Base-by-base conservation (phyloP, 2,329 filamentous ascomycete genomes). In the Colletotrichum sp. region DNA sequence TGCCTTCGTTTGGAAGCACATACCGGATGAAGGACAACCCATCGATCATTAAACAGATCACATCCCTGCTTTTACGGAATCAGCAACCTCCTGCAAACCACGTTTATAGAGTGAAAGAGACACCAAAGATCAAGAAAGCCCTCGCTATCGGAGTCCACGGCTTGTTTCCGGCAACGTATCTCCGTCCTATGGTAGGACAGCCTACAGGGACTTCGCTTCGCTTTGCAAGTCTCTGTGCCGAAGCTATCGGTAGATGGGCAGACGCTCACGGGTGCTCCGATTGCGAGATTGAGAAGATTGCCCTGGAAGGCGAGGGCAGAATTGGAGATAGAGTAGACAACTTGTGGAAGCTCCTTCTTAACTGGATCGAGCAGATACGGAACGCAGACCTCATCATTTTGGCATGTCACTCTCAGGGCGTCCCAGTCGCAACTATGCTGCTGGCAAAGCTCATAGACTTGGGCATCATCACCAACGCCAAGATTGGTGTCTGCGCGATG, bases 401-500 rank as follows among this genome's bases (percentile, higher is more conserved):
- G n/a, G 95, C 95, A 4, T 98, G 96, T 76, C 97, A 99, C 83
- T 98, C 95, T 4, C 97, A 99, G 84, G 97, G 97, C 26, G 97
- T 99, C 0, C 97, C 97, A 0, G 97, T 99, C 1, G 94, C 95
- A 7, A 91, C 98, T 75, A 98, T 98, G 93, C 89, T 99, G 5
- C 89, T 99, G 7, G 95, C 96, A 7, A 98, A 98, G 84, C 89
- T 99, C 57, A 96, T 99, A 70, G 94, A 97, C 69, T 93, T 98
- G 75, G 96, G 96, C 3, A 95, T 97, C 78, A 90, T 99, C 34
- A 93, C 92, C 16, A 90, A 91, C 55, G 91, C 94, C 7, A 93
- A 93, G 68, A 93, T 99, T 61, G 96, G 96, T 3, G 90, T 99
- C 13, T 98, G 97, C 81, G 96, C 92, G 24, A 93, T 93, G 92